Percentiles rank a stretch among this genome's conserved stretches.
phyloP scores from a whole-genome alignment of 805 yeast genomes.

The Pichia membranifaciens region DNA sequence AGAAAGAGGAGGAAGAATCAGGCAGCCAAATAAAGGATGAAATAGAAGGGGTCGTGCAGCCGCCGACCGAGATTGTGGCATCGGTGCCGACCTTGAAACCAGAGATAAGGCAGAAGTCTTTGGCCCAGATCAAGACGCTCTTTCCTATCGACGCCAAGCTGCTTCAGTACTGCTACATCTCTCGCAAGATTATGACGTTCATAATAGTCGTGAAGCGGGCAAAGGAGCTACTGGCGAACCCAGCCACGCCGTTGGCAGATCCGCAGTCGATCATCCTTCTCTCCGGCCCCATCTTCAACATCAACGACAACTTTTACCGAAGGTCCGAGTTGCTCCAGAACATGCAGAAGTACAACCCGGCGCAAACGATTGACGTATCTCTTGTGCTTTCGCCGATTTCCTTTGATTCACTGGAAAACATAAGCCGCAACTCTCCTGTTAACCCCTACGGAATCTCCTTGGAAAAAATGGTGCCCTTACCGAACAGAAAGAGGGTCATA shows the following conservation, averaged over 20 bases:
- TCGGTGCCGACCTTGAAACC: too few relatives aligned
- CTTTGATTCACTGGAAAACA: conserved; percentile 31
- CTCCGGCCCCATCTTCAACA: conserved; percentile 37
- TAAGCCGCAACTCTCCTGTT: conserved; percentile 9
- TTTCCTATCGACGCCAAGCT: conserved; percentile 51
- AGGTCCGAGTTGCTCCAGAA: conserved; percentile 33
- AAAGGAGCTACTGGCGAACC: conserved; percentile 19
- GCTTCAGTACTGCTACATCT: conserved; percentile 53
- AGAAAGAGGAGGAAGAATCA: too few relatives aligned
- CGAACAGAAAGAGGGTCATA: conserved; percentile 24
- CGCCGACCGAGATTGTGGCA: too few relatives aligned
- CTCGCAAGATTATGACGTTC: conserved; percentile 39
- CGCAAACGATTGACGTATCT: conserved; percentile 35
- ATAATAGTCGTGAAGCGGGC: conserved; percentile 18
- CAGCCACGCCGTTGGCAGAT: conserved; percentile 21
- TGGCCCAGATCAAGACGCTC: conserved; percentile 19
- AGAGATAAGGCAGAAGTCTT: neutral
- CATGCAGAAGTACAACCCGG: conserved; percentile 40
- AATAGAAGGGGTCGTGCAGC: too few relatives aligned
- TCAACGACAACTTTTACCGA: conserved; percentile 35
- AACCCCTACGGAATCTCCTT: conserved; percentile 10
- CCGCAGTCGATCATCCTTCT: conserved; percentile 35
- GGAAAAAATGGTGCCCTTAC: conserved; percentile 16
- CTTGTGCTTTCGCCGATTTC: conserved; percentile 31
- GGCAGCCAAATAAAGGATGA: too few relatives aligned